These are phyloP conservation scores for Prunella vulgaris DNA, from an alignment of 257 asterid species.

Conservation along the genomic window DNA sequence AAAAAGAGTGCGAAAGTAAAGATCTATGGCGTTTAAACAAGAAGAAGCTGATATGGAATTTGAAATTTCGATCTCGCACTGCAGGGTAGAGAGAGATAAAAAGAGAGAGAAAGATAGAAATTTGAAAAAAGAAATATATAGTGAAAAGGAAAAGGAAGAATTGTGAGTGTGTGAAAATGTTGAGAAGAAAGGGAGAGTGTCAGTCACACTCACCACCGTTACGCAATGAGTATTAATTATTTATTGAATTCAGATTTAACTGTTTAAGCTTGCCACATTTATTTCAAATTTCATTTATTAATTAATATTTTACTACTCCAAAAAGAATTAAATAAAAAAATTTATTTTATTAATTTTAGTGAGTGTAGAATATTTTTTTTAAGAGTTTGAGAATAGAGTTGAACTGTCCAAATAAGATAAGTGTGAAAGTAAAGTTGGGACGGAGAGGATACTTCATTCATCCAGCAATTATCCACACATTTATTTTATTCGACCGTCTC, in stretches of 20 bases:
- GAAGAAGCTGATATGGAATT: slow-evolving; percentile 27
- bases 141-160: background rate
- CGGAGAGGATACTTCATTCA: no score
- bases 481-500: no score
- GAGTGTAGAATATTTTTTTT: no score
- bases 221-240: slow-evolving; percentile 13
- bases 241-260: background rate
- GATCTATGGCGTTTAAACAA: slow-evolving; percentile 27
- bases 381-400: no score
- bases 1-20: slow-evolving; percentile 10
- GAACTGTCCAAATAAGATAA: no score
- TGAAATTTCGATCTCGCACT: slow-evolving; percentile 33
- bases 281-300: slow-evolving; percentile 7
- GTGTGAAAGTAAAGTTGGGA: no score
- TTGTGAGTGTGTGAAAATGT: slow-evolving; percentile 10
- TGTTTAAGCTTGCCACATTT: background rate
- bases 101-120: slow-evolving; percentile 15
- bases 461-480: no score
- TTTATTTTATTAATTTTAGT: no score
- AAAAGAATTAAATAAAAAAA: no score
- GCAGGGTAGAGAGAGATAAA: background rate
- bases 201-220: slow-evolving; percentile 21
- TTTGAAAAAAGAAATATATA: slow-evolving; percentile 18
- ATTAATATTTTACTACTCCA: background rate
- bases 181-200: slow-evolving; percentile 17